These are phyloP conservation scores for Pichia gijzeniarum DNA, from an alignment of 805 yeast species.

Conservation along the genomic window DNA sequence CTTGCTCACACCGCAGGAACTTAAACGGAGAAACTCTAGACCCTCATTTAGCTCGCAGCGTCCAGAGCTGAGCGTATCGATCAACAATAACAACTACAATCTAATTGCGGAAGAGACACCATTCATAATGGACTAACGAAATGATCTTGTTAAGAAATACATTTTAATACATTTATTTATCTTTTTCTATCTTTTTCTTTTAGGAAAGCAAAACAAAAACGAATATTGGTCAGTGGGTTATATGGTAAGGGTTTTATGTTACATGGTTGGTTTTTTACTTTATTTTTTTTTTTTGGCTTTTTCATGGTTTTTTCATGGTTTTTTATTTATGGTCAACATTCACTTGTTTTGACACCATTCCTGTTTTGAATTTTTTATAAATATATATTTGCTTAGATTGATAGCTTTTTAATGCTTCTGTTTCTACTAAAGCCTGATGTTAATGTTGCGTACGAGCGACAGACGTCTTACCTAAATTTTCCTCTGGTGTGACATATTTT, in stretches of 20 bases:
- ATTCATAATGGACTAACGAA: slow-evolving; percentile 27
- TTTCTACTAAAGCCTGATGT: too few relatives aligned
- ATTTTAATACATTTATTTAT: background rate
- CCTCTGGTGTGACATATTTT: too few relatives aligned
- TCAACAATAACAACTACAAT: slow-evolving; percentile 9
- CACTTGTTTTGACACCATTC: too few relatives aligned
- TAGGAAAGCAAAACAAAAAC: background rate
- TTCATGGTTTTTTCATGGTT: background rate
- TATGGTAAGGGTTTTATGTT: background rate
- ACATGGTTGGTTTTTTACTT: background rate
- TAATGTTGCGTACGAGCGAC: too few relatives aligned
- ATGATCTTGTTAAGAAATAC: background rate
- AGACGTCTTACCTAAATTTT: too few relatives aligned
- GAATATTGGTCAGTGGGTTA: too few relatives aligned
- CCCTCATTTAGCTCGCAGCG: slow-evolving; percentile 14
- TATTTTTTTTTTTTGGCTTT: background rate
- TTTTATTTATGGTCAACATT: too few relatives aligned
- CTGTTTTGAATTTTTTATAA: too few relatives aligned
- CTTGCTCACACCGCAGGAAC: slow-evolving; percentile 73
- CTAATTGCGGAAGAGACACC: slow-evolving; percentile 30
- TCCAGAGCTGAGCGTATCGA: slow-evolving; percentile 1
- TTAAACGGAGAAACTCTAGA: slow-evolving; percentile 59
- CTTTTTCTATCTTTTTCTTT: background rate
- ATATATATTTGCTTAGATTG: too few relatives aligned
- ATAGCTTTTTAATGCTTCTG: too few relatives aligned